Percentiles rank a stretch among this genome's conserved stretches.
Conservation (phyloP, 2,329 filamentous ascomycete genomes). For the Daldinia sp. region DNA sequence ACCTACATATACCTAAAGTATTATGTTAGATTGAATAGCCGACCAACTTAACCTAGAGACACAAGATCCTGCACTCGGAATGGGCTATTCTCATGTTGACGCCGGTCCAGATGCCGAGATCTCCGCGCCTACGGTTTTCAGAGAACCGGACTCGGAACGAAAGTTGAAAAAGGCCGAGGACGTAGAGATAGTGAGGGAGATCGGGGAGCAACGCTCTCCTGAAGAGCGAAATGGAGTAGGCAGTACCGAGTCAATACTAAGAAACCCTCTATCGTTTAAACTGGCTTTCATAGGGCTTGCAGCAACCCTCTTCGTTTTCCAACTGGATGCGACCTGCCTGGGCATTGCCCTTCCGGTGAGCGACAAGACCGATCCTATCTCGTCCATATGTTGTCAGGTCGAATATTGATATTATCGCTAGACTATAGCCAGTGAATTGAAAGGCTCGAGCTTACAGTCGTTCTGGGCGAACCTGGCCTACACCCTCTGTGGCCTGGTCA, state of each 20-base stretch:
- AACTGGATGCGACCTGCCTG: not conserved
- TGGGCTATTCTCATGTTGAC: not conserved
- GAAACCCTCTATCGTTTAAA: not conserved
- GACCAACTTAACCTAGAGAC: not conserved
- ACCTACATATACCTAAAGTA: not conserved
- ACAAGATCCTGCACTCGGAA: not conserved
- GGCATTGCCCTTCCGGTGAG: slow-evolving; percentile 12
- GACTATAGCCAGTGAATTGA: not conserved
- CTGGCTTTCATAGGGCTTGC: not conserved
- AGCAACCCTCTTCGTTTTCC: not conserved
- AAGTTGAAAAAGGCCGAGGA: not conserved
- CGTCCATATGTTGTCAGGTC: not conserved
- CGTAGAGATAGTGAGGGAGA: not conserved
- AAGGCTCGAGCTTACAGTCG: slow-evolving; percentile 28
- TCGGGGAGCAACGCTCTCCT: not conserved
- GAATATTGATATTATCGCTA: not conserved
- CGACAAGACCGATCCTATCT: slow-evolving; percentile 22
- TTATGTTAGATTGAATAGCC: not conserved
- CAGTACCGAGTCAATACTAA: not conserved
- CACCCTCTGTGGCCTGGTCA: slow-evolving; percentile 38
- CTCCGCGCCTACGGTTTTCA: not conserved
- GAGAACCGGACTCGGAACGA: not conserved
- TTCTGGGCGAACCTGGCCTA: slow-evolving; percentile 53
- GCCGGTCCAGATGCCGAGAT: not conserved
- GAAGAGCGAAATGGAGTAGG: not conserved